Base-by-base conservation (phyloP, 2,329 filamentous ascomycete genomes). In the Curvularia hawaiiensis region DNA sequence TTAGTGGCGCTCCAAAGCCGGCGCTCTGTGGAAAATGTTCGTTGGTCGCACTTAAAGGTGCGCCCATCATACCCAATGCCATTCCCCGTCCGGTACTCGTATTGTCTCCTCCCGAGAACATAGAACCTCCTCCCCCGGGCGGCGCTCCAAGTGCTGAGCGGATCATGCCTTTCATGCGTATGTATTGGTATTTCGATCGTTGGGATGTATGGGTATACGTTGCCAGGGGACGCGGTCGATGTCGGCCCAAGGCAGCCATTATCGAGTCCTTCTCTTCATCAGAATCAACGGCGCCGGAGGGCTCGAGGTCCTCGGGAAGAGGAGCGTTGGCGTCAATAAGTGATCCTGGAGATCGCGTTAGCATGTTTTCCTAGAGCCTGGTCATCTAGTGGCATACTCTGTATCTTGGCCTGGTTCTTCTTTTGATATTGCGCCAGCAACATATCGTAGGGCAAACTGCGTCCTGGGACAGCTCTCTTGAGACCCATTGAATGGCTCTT, bases 391-490 rank as follows among this genome's bases (percentile, higher is more conserved):
- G 35, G 84, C 89, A 79, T 83, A 93, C 91, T 96, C 77, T 98
- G 95, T 79, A 97, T 91, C 72, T 97, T 96, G 22, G 95, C 95
- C 77, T 98, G 95, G 70, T 99, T 99, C 83, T 97, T 98, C 84
- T 98, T 97, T 89, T 83, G 80, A 60, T 82, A 83, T 54, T 82
- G 80, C 35, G 75, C 75, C 14, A 97, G 83, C 39, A 97, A 81
- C 89, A 96, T 95, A 75, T 97, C 92, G 72, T 97, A 97, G 1
- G 93, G 93, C 58, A 96, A 79, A 44, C 90, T 95, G 60, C 93
- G 84, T 0, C 93, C 93, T 5, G 91, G 90, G 3, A 97, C 93
- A 0, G 90, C 90, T 66, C 93, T 85, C 78, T 97, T 97, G 5
- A 93, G 90, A 11, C 93, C 92, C 93, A 97, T 97, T n/a, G 85